Evolutionary conservation across 371 early-diverging fungal species (phyloP), one percentile per base, ranked within the genome.

Genomic region (Haplosporangium sp.): DNA sequence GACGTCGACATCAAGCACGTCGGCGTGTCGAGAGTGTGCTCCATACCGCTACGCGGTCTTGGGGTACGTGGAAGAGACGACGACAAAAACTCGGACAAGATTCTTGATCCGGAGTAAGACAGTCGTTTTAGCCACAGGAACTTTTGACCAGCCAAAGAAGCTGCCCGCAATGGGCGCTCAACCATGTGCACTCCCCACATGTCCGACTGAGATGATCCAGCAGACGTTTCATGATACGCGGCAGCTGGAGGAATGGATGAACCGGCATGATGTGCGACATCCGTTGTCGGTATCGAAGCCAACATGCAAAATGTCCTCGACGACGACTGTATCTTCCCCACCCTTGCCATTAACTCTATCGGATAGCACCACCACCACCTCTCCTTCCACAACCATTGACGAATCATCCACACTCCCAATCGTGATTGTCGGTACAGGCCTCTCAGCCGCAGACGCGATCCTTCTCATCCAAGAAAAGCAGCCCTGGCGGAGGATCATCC

Each of bases 371-470:
- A 42, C 36, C 20, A 46, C 37, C 40, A 5, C 21, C 20, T 40
- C 8, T 12, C 53, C 46, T 10, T 29, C 55, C 6, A 9, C 38
- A 41, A 6, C 14, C 8, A 0, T 23, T 57, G 38, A 50, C 20
- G 50, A 14, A 9, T 14, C 46, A 0, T 11, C 38, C 5, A 13
- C 29, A 13, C 43, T 60, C 0, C 81, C 81, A 0, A 71, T 74
- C 40, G 71, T 81, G 38, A 75, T 81, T 48, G 81, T 81, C 16
- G 81, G 81, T 0, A 74, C 81, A 23, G 81, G 81, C n/a, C 76
- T 81, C 42, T 81, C 81, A 2, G 81, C 81, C 10, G 81, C 81
- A 5, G 81, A 81, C 43, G 81, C 81, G 0, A 81, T 81, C 20
- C 53, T 79, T 3, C 21, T 79, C 48, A 75, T 81, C 42, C 81